phyloP scores from a whole-genome alignment of 305 asterid genomes.

The Fraxinus velutina region DNA sequence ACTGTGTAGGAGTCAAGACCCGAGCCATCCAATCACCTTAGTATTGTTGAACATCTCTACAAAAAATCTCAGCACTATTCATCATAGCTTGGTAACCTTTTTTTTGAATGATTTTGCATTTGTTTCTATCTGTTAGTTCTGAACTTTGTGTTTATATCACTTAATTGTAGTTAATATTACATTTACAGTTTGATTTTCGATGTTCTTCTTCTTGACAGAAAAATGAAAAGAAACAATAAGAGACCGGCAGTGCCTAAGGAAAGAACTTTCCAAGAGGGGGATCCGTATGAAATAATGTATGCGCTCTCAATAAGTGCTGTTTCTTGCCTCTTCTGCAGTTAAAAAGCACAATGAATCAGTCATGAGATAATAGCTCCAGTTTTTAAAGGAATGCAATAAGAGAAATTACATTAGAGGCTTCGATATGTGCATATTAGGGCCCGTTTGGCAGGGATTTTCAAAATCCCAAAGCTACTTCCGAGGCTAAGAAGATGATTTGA shows the following conservation, averaged over 20 bases:
- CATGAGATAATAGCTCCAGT: background rate
- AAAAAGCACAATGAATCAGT: background rate
- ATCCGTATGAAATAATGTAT: conserved; percentile 24
- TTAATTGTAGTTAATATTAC: background rate
- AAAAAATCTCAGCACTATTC: background rate
- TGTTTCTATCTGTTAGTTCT: background rate
- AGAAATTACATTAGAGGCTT: background rate
- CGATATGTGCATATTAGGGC: background rate
- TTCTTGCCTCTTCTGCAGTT: conserved; percentile 48
- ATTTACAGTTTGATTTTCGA: conserved; percentile 60
- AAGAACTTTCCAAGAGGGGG: conserved; percentile 41
- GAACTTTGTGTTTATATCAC: background rate
- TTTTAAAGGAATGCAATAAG: background rate
- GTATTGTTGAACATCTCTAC: background rate
- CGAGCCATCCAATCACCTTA: background rate
- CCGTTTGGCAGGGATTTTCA: background rate
- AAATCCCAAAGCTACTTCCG: background rate
- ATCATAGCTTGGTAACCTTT: background rate
- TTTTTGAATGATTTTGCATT: background rate
- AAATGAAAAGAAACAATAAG: conserved; percentile 39
- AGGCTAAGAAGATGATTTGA: background rate
- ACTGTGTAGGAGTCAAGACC: background rate
- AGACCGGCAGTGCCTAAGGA: conserved; percentile 32
- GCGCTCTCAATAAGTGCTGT: conserved; percentile 15
- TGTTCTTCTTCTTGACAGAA: conserved; percentile 58